Conservation (phyloP, 768 basidiomycete genomes). For the Russula foetens region DNA sequence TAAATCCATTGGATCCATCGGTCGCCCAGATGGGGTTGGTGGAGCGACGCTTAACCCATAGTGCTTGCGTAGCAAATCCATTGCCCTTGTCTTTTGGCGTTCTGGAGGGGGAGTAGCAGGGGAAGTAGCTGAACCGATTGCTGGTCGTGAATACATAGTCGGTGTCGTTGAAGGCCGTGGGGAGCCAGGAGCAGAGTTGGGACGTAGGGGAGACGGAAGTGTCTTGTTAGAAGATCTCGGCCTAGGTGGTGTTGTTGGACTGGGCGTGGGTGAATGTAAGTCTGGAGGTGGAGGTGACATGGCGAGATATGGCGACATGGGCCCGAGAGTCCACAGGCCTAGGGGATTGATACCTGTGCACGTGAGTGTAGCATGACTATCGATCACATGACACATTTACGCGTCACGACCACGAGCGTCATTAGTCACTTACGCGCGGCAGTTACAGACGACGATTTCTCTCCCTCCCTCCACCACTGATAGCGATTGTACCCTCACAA, state of each 20-base stretch:
- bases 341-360: too few relatives aligned
- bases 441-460: background rate
- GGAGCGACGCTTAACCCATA: slow-evolving; percentile 78
- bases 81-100: slow-evolving; percentile 38
- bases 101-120: slow-evolving; percentile 11
- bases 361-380: too few relatives aligned
- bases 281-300: slow-evolving; percentile 10
- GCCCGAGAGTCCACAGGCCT: too few relatives aligned
- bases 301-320: background rate
- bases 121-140: background rate
- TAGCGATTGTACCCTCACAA: background rate
- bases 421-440: too few relatives aligned
- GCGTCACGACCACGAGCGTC: too few relatives aligned
- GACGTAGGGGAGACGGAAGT: slow-evolving; percentile 13
- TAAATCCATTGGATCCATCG: slow-evolving; percentile 74
- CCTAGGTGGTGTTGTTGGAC: slow-evolving; percentile 11
- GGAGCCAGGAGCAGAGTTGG: slow-evolving; percentile 2
- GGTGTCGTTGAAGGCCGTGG: background rate
- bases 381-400: too few relatives aligned
- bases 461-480: background rate
- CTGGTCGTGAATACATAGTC: background rate
- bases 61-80: slow-evolving; percentile 76
- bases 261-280: background rate
- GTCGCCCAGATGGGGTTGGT: slow-evolving; percentile 50
- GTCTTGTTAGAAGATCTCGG: slow-evolving; percentile 11